Evolutionary conservation across 83 land plant species (phyloP).

Genomic region (Picea mariana): DNA sequence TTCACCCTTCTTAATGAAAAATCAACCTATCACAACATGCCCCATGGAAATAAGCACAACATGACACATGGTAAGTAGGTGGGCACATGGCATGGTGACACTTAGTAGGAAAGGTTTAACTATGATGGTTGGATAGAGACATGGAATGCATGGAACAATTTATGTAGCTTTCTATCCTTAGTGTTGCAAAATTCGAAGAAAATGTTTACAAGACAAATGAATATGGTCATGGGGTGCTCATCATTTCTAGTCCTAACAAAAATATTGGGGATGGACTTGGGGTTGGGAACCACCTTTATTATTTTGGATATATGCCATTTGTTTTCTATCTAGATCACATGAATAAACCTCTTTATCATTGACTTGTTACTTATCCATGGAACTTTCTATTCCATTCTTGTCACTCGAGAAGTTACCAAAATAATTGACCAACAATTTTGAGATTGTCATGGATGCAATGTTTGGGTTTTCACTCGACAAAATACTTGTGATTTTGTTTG

Average conservation of each 20-base stretch:
- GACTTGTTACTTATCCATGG: conserved; percentile 79
- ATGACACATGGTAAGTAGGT: too few relatives aligned
- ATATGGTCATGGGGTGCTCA: conserved; percentile 66
- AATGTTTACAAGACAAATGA: conserved; percentile 47
- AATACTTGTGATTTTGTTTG: conserved; percentile 65
- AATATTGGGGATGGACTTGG: conserved; percentile 99
- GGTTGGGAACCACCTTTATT: conserved; percentile 89
- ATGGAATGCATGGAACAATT: too few relatives aligned
- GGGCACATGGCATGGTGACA: too few relatives aligned
- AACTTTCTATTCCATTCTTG: conserved; percentile 76
- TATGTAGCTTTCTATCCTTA: too few relatives aligned
- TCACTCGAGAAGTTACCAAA: conserved; percentile 66
- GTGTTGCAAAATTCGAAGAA: too few relatives aligned
- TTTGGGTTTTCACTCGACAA: conserved; percentile 64
- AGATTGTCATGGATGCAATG: conserved; percentile 88
- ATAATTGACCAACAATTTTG: conserved; percentile 61
- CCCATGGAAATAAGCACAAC: too few relatives aligned
- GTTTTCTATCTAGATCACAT: conserved; percentile 91
- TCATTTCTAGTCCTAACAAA: conserved; percentile 96
- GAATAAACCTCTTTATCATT: conserved; percentile 76
- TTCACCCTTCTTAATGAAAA: too few relatives aligned
- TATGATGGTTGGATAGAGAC: too few relatives aligned
- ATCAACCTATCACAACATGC: too few relatives aligned
- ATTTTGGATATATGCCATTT: conserved; percentile 83
- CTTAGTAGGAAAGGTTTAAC: too few relatives aligned